These are phyloP conservation scores for Hericium coralloides DNA, from an alignment of 768 basidiomycete genomes.

Conservation along the genomic window DNA sequence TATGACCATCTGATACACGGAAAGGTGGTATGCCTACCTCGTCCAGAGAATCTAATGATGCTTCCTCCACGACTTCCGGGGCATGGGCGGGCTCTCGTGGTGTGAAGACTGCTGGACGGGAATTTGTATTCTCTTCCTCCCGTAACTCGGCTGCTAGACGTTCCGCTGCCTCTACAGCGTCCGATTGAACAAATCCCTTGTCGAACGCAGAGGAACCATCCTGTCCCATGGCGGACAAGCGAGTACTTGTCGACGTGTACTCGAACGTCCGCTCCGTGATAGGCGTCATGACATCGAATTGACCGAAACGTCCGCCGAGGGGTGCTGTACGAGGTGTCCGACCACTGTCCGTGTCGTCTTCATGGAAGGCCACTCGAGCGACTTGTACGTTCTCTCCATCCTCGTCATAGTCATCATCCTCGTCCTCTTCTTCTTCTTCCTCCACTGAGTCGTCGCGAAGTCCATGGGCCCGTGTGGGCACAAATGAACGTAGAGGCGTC, in stretches of 20 bases:
- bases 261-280: conserved; percentile 94
- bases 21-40: conserved; percentile 4
- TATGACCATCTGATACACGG: conserved; percentile 6
- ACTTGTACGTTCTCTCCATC: conserved; percentile 2
- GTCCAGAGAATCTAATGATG: conserved; percentile 2
- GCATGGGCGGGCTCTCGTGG: neutral
- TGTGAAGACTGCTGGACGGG: neutral
- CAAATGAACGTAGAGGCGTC: conserved; percentile 15
- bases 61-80: conserved; percentile 14
- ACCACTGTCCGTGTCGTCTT: conserved; percentile 16
- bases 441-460: conserved; percentile 24
- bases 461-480: conserved; percentile 8
- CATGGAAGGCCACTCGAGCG: conserved; percentile 5
- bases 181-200: conserved; percentile 17
- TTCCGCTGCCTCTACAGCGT: conserved; percentile 45
- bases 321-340: conserved; percentile 30
- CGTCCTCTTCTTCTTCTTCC: conserved; percentile 20
- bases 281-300: conserved; percentile 93
- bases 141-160: conserved; percentile 38
- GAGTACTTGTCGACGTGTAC: conserved; percentile 53
- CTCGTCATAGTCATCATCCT: conserved; percentile 18
- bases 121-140: conserved; percentile 17
- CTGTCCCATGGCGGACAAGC: conserved; percentile 25
- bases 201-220: conserved; percentile 16
- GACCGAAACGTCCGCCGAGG: conserved; percentile 67